phyloP scores from a whole-genome alignment of 805 yeast species.

The Kuraishia borneana region DNA sequence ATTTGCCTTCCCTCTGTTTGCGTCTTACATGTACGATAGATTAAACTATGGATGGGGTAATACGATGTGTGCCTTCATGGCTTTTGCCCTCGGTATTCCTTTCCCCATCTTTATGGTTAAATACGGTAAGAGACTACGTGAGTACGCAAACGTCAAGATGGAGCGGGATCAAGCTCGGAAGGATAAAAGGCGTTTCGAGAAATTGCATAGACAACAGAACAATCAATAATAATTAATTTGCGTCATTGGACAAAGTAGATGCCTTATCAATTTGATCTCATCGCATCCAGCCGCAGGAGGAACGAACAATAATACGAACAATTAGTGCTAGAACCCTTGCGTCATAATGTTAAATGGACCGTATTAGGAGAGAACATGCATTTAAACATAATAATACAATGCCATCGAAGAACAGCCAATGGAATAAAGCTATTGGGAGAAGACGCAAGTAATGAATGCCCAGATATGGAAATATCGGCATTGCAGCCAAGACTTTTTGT shows the following conservation, averaged over 20 bases:
- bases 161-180: conserved; percentile 34
- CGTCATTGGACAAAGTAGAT: not conserved
- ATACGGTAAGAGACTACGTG: conserved; percentile 45
- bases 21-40: conserved; percentile 37
- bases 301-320: too few species aligned
- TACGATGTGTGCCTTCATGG: conserved; percentile 48
- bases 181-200: conserved; percentile 29
- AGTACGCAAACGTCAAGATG: conserved; percentile 44
- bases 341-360: too few species aligned
- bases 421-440: too few species aligned
- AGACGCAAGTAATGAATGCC: too few species aligned
- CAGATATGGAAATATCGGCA: too few species aligned
- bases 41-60: conserved; percentile 67
- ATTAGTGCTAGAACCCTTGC: too few species aligned
- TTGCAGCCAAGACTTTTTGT: too few species aligned
- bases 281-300: too few species aligned
- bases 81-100: conserved; percentile 51
- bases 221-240: not conserved
- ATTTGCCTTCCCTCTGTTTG: conserved; percentile 59
- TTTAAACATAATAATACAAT: too few species aligned
- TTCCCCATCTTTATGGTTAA: conserved; percentile 47
- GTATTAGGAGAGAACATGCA: too few species aligned
- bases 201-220: conserved; percentile 11
- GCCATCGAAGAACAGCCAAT: too few species aligned
- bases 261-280: too few species aligned